Evolutionary conservation across 768 basidiomycete genomes (phyloP), one percentile per base, ranked within the genome.

Genomic region (Floccularia luteovirens): DNA sequence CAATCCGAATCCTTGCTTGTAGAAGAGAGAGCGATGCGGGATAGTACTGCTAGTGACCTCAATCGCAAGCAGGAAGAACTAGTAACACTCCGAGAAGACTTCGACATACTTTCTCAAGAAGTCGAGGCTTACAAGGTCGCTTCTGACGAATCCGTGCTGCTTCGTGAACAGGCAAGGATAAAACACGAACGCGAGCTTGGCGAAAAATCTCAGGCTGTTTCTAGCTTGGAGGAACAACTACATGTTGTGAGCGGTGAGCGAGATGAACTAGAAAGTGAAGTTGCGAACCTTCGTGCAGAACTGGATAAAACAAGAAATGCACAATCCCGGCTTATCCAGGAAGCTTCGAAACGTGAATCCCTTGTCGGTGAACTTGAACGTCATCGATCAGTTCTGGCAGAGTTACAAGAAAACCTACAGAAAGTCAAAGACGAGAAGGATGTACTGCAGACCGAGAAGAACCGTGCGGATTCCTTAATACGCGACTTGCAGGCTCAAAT

Each of bases 401-500:
- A 90, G 50, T 62, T 82, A 57, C 87, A 90, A 49, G 80, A 83
- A 44, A 79, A 74, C 46, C 63, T 90, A 19, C 85, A 88, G 57
- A 77, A 74, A 33, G 77, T 79, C 52, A 86, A 85, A 62, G 82
- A 90, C 50, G 87, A 90, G 62, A 86, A 85, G 58, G 90, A 88
- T 54, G 68, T 52, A 12, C 64, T 92, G 12, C 85, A 82, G 43
- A 64, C 72, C 6, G 88, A 92, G 63, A 86, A 79, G 61, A 65
- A 46, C 46, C 76, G 71, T 36, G 78, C 84, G 23, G 87, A 90
- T 41, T 57, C 57, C 11, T 56, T 79, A n/a, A 64, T 90, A 42
- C 78, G 82, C 36, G 90, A 93, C 35, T 66, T 90, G 19, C 88
- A 92, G 56, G 76, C 75, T 31, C 87, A 91, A 52, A 58, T 74